Base-by-base conservation (phyloP, 495 filamentous ascomycete species). In the Penicillium flavigenum region DNA sequence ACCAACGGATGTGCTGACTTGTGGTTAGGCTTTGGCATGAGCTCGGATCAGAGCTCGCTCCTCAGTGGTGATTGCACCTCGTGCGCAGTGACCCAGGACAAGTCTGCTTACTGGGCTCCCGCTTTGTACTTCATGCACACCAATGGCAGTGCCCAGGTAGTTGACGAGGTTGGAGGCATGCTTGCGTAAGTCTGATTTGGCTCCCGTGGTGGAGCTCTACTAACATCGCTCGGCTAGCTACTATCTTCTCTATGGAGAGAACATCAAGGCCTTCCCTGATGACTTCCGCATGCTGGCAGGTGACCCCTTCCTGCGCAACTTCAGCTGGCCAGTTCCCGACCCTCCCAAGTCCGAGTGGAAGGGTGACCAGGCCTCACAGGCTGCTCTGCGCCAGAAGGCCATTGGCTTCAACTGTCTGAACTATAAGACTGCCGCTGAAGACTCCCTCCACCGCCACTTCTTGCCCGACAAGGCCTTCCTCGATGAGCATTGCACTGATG, bases 371-470 rank as follows among this genome's bases (percentile, higher is more conserved):
- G 77, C 75, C 2, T 81, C 79, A 10, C 90, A 96, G 73, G 60
- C 63, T 9, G 83, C 86, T 31, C 79, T 96, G 22, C 72, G 70
- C n/a, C 88, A 94, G 76, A 87, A 91, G 51, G 91, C 92, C 9
- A 55, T 96, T 29, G 93, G 93, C 3, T 96, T 93, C 79, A 96
- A 96, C 76, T 98, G 93, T 70, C 71, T 98, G 48, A 81, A 96
- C 80, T 95, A 95, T 64, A 53, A 63, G 20, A 36, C 51, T 0
- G 58, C 68, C 0, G 63, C 86, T 19, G 91, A 96, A 66, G 76
- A 79, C 1, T 85, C 90, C 16, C 75, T 96, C n/a, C 85, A 80
- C 50, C 88, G 92, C 44, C 90, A 94, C 67, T 85, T 81, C 63
- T 45, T 98, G 63, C 92, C 93, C 0, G 82, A 88, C 54, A 94